Evolutionary conservation across 192 early-diverging fungal species (phyloP).

Genomic region (Haplosporangium gracile): DNA sequence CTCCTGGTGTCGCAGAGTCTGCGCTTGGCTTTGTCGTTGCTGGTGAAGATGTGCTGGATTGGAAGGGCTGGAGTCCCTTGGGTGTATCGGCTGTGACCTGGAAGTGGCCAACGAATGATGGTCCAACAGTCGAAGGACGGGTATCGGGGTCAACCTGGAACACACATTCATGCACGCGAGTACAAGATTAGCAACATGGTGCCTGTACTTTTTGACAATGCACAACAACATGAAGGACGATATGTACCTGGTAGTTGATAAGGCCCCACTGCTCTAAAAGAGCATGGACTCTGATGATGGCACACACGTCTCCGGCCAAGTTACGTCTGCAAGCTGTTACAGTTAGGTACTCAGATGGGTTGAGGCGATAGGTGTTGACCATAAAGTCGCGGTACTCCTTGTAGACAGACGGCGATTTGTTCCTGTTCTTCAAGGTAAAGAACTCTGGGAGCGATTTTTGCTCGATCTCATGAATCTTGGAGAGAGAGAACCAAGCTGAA

Average conservation of each 20-base stretch:
- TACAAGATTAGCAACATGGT: background rate
- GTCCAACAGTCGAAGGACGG: constrained; percentile 90
- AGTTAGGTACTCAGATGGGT: constrained; percentile 96
- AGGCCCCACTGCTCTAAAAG: constrained; percentile 99
- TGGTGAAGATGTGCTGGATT: constrained; percentile 60
- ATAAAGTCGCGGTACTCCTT: constrained; percentile 98
- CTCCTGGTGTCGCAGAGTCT: constrained; percentile 40
- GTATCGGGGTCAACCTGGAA: constrained; percentile 91
- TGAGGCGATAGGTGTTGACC: constrained; percentile 97
- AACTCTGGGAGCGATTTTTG: constrained; percentile 94
- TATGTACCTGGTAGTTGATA: constrained; percentile 94
- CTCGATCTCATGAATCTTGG: constrained; percentile 88
- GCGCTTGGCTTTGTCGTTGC: constrained; percentile 30
- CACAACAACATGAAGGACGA: constrained; percentile 8
- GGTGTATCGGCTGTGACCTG: constrained; percentile 94
- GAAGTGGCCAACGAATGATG: constrained; percentile 98
- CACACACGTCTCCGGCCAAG: constrained; percentile 98
- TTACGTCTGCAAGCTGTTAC: constrained; percentile 98
- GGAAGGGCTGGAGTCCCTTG: constrained; percentile 89
- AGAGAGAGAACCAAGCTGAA: constrained; percentile 92
- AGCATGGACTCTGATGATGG: constrained; percentile 98
- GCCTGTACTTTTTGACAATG: background rate
- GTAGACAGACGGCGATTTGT: constrained; percentile 93
- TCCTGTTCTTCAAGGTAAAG: constrained; percentile 92
- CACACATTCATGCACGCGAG: background rate